These are phyloP conservation scores for Crotalaria pallida DNA, from an alignment of 306 rosid species.

Conservation along the genomic window DNA sequence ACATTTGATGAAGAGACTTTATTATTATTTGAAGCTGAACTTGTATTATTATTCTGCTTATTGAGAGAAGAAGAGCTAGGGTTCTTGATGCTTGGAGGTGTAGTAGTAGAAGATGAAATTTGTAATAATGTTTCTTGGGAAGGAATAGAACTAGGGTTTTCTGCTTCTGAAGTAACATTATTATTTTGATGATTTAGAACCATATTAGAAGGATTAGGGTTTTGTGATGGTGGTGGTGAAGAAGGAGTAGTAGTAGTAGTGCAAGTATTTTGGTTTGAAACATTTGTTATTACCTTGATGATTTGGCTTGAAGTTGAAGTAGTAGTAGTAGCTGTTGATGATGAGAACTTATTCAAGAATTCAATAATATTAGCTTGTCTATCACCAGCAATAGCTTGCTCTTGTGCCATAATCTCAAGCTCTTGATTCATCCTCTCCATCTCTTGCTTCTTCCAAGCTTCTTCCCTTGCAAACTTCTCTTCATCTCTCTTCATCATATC, in stretches of 20 bases:
- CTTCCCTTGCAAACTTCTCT: slow-evolving; percentile 62
- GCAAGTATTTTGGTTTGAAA: slow-evolving; percentile 11
- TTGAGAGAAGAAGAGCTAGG: slow-evolving; percentile 26
- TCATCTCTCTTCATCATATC: slow-evolving; percentile 73
- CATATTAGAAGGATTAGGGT: slow-evolving; percentile 31
- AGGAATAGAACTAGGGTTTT: slow-evolving; percentile 51
- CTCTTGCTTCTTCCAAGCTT: slow-evolving; percentile 85
- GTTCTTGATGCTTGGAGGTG: slow-evolving; percentile 9
- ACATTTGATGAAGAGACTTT: slow-evolving; percentile 8
- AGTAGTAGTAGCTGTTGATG: slow-evolving; percentile 18
- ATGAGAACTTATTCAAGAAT: slow-evolving; percentile 57
- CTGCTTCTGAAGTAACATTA: neutral
- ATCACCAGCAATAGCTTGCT: slow-evolving; percentile 71
- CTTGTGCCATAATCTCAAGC: slow-evolving; percentile 73
- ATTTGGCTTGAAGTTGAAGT: neutral
- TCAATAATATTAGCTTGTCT: slow-evolving; percentile 61
- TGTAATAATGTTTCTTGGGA: neutral
- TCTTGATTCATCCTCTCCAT: slow-evolving; percentile 74
- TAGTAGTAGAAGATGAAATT: slow-evolving; percentile 20
- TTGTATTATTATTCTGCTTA: slow-evolving; percentile 3
- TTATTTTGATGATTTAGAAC: slow-evolving; percentile 7
- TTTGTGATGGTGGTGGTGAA: neutral
- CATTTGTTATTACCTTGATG: slow-evolving; percentile 6
- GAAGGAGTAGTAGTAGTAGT: neutral
- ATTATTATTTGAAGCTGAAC: neutral